Evolutionary conservation across 139 green algal genomes (phyloP).

Genomic region (Chlamydomonas incerta): DNA sequence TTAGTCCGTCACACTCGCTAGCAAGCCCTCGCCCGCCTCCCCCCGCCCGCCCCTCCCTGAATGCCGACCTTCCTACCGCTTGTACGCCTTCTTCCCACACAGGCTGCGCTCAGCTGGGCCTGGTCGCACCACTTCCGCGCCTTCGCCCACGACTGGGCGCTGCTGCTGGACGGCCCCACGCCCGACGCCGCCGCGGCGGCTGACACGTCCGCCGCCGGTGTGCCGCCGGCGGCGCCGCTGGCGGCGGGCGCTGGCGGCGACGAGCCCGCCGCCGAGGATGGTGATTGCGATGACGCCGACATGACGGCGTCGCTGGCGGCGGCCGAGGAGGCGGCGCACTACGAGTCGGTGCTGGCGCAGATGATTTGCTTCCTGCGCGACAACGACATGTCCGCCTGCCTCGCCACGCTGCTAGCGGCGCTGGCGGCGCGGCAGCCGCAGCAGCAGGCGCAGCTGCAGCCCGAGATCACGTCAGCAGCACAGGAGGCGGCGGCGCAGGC

Average conservation of each 20-base stretch:
- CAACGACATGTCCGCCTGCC: constrained; percentile 38
- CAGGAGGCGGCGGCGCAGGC: background rate
- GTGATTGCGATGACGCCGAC: background rate
- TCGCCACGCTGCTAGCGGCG: constrained; percentile 31
- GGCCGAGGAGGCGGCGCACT: constrained; percentile 10
- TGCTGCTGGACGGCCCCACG: constrained; percentile 10
- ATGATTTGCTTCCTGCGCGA: constrained; percentile 40
- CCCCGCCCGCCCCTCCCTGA: no score
- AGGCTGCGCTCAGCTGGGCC: constrained; percentile 35
- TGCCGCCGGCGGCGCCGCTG: no score
- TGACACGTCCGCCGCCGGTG: background rate
- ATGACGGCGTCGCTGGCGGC: background rate
- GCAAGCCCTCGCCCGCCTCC: no score
- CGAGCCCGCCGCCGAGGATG: background rate
- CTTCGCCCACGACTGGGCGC: constrained; percentile 31
- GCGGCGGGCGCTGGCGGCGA: no score
- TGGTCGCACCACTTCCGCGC: constrained; percentile 42
- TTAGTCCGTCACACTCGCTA: no score
- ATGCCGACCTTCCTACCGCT: no score
- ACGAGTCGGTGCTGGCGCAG: constrained; percentile 20
- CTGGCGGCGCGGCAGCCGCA: constrained; percentile 8
- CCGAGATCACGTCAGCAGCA: no score
- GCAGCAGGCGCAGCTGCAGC: background rate
- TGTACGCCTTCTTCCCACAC: background rate
- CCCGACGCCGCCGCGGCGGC: background rate